Conservation (phyloP, 768 basidiomycete species). For the Amanita jacksonii region DNA sequence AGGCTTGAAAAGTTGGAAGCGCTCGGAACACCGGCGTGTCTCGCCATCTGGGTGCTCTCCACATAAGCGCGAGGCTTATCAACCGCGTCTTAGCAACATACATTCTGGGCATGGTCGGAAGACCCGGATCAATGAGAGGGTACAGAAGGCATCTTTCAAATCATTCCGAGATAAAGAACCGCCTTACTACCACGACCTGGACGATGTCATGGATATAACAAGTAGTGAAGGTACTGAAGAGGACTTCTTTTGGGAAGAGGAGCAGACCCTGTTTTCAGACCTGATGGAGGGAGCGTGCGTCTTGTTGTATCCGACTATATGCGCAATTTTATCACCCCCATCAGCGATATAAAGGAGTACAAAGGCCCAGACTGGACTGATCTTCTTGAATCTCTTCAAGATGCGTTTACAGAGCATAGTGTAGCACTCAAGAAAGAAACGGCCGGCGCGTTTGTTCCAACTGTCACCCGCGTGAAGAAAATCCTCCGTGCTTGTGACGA, state of each 20-base stretch:
- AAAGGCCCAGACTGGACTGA: constrained; percentile 24
- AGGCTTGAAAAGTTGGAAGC: neutral
- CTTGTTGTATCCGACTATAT: constrained; percentile 4
- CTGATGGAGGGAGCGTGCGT: constrained; percentile 35
- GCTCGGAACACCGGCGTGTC: neutral
- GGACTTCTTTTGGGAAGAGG: constrained; percentile 42
- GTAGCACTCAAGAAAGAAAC: constrained; percentile 30
- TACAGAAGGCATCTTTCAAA: neutral
- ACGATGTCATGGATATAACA: constrained; percentile 13
- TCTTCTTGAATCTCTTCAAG: constrained; percentile 32
- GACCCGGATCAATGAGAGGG: neutral
- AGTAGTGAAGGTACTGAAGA: constrained; percentile 20
- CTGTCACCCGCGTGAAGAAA: constrained; percentile 38
- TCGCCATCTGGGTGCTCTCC: constrained; percentile 4
- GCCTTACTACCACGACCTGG: constrained; percentile 10
- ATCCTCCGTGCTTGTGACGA: constrained; percentile 28
- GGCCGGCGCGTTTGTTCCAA: constrained; percentile 32
- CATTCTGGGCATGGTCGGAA: neutral
- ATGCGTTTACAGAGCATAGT: constrained; percentile 30
- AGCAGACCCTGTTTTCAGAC: constrained; percentile 40
- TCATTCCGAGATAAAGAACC: neutral
- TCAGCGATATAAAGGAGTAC: constrained; percentile 17
- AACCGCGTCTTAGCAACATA: neutral
- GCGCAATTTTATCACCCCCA: constrained; percentile 10
- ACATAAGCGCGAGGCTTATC: neutral